phyloP scores from a whole-genome alignment of 2,329 filamentous ascomycete genomes.

The Ophiostoma populinum region DNA sequence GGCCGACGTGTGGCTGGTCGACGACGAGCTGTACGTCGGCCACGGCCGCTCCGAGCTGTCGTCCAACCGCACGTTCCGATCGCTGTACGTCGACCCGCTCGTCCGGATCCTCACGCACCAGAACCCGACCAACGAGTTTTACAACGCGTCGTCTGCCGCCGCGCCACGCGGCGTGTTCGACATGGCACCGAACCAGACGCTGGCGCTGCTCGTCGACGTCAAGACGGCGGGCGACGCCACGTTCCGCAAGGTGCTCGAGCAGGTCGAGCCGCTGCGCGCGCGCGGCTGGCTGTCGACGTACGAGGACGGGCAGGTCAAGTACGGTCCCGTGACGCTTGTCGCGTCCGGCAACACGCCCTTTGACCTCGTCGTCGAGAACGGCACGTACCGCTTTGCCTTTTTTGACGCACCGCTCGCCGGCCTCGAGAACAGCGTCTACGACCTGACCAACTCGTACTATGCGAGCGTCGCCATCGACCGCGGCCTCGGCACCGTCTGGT shows the following conservation, averaged over 20 bases:
- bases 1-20: conserved; percentile 49
- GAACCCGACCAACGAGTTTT: conserved; percentile 31
- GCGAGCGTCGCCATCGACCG: conserved; percentile 39
- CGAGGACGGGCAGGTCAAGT: conserved; percentile 29
- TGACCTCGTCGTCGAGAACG: conserved; percentile 32
- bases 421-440: conserved; percentile 23
- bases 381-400: conserved; percentile 42
- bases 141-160: conserved; percentile 22
- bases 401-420: conserved; percentile 45
- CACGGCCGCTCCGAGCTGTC: conserved; percentile 40
- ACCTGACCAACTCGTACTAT: conserved; percentile 45
- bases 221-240: conserved; percentile 39
- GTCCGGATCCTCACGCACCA: conserved; percentile 33
- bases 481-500: conserved; percentile 34
- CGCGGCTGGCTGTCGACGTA: conserved; percentile 39
- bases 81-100: conserved; percentile 48
- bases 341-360: conserved; percentile 49
- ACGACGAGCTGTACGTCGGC: conserved; percentile 27
- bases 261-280: conserved; percentile 41
- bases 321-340: conserved; percentile 48
- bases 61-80: conserved; percentile 37
- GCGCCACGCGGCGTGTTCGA: conserved; percentile 38
- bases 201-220: conserved; percentile 51
- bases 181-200: conserved; percentile 30
- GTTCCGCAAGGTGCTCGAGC: conserved; percentile 32